These are phyloP conservation scores for Plantago ovata DNA, from an alignment of 257 asterid species.

Conservation along the genomic window DNA sequence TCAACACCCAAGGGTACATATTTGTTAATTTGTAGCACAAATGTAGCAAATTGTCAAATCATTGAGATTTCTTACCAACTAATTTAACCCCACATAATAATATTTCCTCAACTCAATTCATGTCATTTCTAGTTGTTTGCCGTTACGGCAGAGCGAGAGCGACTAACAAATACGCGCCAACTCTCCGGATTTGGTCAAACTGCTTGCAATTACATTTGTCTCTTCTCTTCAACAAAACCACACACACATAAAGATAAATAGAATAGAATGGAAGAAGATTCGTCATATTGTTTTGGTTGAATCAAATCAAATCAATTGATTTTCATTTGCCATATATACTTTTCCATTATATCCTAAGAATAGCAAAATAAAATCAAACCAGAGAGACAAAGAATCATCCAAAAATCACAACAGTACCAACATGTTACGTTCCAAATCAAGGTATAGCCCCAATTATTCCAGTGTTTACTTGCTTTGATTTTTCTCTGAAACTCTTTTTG, in stretches of 20 bases:
- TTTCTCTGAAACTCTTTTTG: slow-evolving; percentile 14
- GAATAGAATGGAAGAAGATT: too few species aligned
- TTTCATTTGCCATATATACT: not conserved
- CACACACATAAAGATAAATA: too few species aligned
- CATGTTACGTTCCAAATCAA: slow-evolving; percentile 68
- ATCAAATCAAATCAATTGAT: too few species aligned
- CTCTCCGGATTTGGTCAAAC: too few species aligned
- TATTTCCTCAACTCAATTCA: not conserved
- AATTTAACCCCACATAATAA: not conserved
- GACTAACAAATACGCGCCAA: slow-evolving; percentile 52
- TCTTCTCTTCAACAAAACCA: slow-evolving; percentile 24
- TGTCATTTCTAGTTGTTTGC: slow-evolving; percentile 2
- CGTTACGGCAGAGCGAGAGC: slow-evolving; percentile 21
- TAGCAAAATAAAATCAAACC: slow-evolving; percentile 24
- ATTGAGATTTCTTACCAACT: slow-evolving; percentile 7
- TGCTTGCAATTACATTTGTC: slow-evolving; percentile 23
- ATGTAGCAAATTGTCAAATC: not conserved
- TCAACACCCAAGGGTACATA: too few species aligned
- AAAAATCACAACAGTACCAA: slow-evolving; percentile 12
- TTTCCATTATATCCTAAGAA: slow-evolving; percentile 39
- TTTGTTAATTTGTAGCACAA: too few species aligned
- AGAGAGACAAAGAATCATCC: slow-evolving; percentile 33
- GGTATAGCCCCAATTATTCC: slow-evolving; percentile 40
- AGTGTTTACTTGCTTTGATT: slow-evolving; percentile 12
- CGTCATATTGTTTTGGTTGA: too few species aligned